Base-by-base conservation (phyloP, 257 asterid species). In the Nicotiana tabacum region DNA sequence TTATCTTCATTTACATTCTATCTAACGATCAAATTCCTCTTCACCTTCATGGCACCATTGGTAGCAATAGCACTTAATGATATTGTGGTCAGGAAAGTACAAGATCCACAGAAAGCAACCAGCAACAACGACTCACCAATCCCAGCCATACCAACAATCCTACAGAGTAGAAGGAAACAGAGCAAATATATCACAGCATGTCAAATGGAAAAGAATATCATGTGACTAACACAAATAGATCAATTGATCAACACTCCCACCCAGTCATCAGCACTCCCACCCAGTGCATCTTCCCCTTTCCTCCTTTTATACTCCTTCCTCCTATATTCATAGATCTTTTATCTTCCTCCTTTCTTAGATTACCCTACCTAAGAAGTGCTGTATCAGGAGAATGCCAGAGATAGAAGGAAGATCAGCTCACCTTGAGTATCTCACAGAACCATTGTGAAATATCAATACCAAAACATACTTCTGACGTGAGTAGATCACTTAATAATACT, bases 141-240 rank as follows among this genome's bases (percentile, higher is more conserved):
- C 82, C 99, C 99, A 90, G 98, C 99, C 99, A 96, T 94, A 83
- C 99, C 99, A 81, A 96, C 97, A 85, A 96, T 96, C 99, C 99
- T 96, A 92, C 85, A 92, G 83, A 84, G 56, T 83, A 76, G 64
- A 48, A 76, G 64, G 53, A 48, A 72, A 24, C 46, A 76, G 53
- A 15, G 39, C 16, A 58, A 55, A 58, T 58, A 58, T 17, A 48
- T 46, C 43, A 74, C 16, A 51, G 6, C 64, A 51, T 76, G 80
- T 76, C 65, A 51, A 76, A 29, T 76, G 53, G 60, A 16, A 72
- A 72, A 46, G 24, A 37, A 72, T 13, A 72, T 13, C 64, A 76
- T 17, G 4, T 27, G 80, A 76, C 80, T 27, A 51, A 76, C 39
- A 76, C 0, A 76, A 76, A 29, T 51, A 76, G 29, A 51, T 76